Evolutionary conservation across 2,329 filamentous ascomycete genomes (phyloP).

Genomic region (Epichloe coenophiala): DNA sequence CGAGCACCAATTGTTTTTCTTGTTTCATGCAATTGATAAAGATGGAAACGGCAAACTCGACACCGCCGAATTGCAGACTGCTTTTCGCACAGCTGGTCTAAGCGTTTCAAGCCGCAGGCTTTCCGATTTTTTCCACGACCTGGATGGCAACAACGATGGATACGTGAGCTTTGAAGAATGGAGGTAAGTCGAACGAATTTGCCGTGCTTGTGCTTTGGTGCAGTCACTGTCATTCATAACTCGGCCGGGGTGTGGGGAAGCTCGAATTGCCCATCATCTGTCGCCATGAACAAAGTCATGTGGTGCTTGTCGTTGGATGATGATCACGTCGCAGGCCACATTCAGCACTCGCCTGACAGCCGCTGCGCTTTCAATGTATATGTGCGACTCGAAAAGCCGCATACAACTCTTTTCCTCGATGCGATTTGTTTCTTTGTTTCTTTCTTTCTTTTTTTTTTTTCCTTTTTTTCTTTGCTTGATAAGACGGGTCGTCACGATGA

Average conservation of each 20-base stretch:
- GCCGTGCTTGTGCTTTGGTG: neutral
- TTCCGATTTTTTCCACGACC: slow-evolving; percentile 74
- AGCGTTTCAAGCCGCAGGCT: slow-evolving; percentile 65
- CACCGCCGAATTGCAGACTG: slow-evolving; percentile 66
- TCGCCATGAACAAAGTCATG: slow-evolving; percentile 9
- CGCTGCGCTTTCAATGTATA: neutral
- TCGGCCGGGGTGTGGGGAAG: neutral
- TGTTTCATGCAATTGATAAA: slow-evolving; percentile 79
- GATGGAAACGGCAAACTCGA: slow-evolving; percentile 79
- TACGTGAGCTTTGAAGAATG: slow-evolving; percentile 87
- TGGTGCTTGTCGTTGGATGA: slow-evolving; percentile 5
- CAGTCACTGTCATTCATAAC: neutral
- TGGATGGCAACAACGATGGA: slow-evolving; percentile 82
- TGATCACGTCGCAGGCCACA: slow-evolving; percentile 1
- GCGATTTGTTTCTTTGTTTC: too few relatives aligned
- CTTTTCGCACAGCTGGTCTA: slow-evolving; percentile 68
- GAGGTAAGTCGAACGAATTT: slow-evolving; percentile 53
- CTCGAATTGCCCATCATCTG: slow-evolving; percentile 4
- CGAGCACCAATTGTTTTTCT: slow-evolving; percentile 64
- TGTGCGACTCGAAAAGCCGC: neutral
- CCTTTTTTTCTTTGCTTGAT: neutral
- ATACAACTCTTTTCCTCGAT: too few relatives aligned
- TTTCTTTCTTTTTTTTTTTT: neutral
- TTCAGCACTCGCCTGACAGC: neutral
- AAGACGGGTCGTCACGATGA: neutral